A percentile compares a stretch with the other conserved stretches of the same genome.
These are phyloP conservation scores for Plectosphaerella cucumerina DNA, from an alignment of 2,329 filamentous ascomycete genomes.

Conservation along the genomic window DNA sequence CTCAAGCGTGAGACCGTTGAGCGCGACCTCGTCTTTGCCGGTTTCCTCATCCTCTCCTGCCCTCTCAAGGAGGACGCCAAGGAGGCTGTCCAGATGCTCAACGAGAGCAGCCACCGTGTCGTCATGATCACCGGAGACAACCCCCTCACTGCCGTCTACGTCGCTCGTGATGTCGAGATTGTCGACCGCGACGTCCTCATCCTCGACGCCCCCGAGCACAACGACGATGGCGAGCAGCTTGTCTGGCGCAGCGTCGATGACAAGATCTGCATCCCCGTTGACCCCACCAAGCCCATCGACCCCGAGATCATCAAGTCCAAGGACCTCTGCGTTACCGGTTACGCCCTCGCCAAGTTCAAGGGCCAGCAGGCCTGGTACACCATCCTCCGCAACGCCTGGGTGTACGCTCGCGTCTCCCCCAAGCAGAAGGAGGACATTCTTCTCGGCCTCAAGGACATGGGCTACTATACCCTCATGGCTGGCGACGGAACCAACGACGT, in stretches of 20 bases:
- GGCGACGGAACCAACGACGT: conserved; percentile 98
- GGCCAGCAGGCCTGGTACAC: conserved; percentile 71
- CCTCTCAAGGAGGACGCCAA: conserved; percentile 95
- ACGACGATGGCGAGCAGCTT: conserved; percentile 72
- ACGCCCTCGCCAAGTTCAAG: conserved; percentile 85
- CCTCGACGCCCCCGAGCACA: conserved; percentile 89
- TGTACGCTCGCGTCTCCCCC: conserved; percentile 95
- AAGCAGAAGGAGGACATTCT: conserved; percentile 99
- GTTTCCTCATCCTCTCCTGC: conserved; percentile 92
- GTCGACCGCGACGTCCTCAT: conserved; percentile 94
- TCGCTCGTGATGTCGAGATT: conserved; percentile 93
- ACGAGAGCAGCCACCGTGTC: conserved; percentile 96
- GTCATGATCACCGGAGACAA: conserved; percentile 99
- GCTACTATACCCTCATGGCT: conserved; percentile 98
- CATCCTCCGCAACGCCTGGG: conserved; percentile 87
- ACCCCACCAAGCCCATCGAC: conserved; percentile 77
- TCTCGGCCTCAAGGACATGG: conserved; percentile 91
- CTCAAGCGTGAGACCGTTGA: conserved; percentile 92
- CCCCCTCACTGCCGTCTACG: conserved; percentile 91
- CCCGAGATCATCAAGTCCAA: conserved; percentile 75
- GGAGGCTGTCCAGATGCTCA: conserved; percentile 91
- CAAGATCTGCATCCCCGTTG: conserved; percentile 78
- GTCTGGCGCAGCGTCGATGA: conserved; percentile 97
- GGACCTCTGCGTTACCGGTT: conserved; percentile 93
- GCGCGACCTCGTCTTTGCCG: conserved; percentile 78